A percentile compares a stretch with the other conserved stretches of the same genome.
Evolutionary conservation across 2,329 filamentous ascomycete species (phyloP).

Genomic region (Neonectria magnoliae): DNA sequence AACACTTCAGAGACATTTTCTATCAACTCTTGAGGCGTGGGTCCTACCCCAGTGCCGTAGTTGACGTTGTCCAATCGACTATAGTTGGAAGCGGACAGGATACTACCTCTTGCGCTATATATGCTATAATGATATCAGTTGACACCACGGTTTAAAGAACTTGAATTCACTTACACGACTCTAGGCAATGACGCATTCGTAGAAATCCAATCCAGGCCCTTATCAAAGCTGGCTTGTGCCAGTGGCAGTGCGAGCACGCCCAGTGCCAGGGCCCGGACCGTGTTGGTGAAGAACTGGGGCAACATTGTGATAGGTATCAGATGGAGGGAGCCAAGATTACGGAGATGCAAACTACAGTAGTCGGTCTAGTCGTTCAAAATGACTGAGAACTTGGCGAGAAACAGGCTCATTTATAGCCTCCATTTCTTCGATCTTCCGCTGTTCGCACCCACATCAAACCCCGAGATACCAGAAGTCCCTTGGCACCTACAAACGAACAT

Average conservation of each 20-base stretch:
- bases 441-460: background rate
- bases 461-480: background rate
- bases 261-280: background rate
- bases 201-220: constrained; percentile 38
- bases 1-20: constrained; percentile 46
- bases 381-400: background rate
- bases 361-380: background rate
- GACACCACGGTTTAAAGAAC: constrained; percentile 8
- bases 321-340: background rate
- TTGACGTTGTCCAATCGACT: constrained; percentile 47
- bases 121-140: constrained; percentile 5
- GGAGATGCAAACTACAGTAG: background rate
- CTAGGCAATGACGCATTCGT: constrained; percentile 41
- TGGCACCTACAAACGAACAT: background rate
- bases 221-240: constrained; percentile 14
- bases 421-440: background rate
- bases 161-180: constrained; percentile 34
- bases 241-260: constrained; percentile 7
- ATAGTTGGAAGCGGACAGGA: constrained; percentile 48
- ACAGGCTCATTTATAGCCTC: background rate
- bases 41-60: constrained; percentile 42
- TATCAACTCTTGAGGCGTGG: constrained; percentile 42
- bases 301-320: background rate
- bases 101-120: constrained; percentile 43
- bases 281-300: background rate